These are phyloP conservation scores for Drechslerella stenobrocha DNA, from an alignment of 2,329 filamentous ascomycete species.

Conservation along the genomic window DNA sequence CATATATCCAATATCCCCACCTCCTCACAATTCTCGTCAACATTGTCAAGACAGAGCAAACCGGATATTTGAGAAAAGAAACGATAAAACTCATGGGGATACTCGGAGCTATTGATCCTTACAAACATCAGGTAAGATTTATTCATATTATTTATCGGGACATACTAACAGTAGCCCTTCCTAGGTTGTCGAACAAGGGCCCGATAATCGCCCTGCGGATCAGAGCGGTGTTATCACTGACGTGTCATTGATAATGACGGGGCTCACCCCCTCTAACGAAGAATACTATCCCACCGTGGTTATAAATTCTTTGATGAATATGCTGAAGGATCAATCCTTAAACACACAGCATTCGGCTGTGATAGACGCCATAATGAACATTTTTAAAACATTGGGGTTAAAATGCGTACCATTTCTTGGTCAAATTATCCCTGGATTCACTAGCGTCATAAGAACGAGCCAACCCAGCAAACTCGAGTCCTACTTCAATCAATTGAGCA, in stretches of 20 bases:
- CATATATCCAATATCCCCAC: constrained; percentile 92
- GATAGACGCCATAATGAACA: constrained; percentile 97
- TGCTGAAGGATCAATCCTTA: constrained; percentile 86
- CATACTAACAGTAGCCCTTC: constrained; percentile 54
- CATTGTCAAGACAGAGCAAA: constrained; percentile 90
- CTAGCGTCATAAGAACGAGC: constrained; percentile 82
- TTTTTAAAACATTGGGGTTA: constrained; percentile 91
- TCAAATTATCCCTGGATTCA: constrained; percentile 90
- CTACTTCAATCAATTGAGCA: constrained; percentile 95
- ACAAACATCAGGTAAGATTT: constrained; percentile 74
- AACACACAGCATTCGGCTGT: constrained; percentile 89
- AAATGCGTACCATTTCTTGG: constrained; percentile 95
- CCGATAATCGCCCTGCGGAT: constrained; percentile 73
- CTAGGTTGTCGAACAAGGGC: constrained; percentile 81
- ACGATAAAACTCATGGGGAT: constrained; percentile 97
- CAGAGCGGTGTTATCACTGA: constrained; percentile 77
- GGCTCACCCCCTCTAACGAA: constrained; percentile 91
- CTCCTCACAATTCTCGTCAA: constrained; percentile 88
- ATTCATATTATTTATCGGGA: background rate
- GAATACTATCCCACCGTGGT: constrained; percentile 98
- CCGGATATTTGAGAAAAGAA: constrained; percentile 81
- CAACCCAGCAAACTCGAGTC: constrained; percentile 79
- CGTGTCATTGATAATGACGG: constrained; percentile 97
- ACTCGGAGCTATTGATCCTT: constrained; percentile 89
- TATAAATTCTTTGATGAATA: constrained; percentile 89